phyloP scores from a whole-genome alignment of 345 rosid species.

The Brassica rapa region DNA sequence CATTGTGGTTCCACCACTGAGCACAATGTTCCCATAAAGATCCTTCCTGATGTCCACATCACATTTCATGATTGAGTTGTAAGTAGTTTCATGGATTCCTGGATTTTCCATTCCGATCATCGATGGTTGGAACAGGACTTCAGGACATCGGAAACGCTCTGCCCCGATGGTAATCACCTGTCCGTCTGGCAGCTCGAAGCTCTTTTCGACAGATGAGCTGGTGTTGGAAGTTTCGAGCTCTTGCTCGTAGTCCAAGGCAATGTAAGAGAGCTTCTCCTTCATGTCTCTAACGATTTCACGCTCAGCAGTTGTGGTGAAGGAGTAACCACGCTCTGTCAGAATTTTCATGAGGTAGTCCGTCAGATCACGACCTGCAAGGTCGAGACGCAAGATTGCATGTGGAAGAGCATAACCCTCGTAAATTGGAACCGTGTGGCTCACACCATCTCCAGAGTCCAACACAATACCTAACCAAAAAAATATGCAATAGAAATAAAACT shows the following conservation, averaged over 20 bases:
- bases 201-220: constrained; percentile 62
- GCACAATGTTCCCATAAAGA: constrained; percentile 64
- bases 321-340: constrained; percentile 63
- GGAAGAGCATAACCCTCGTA: constrained; percentile 70
- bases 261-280: constrained; percentile 70
- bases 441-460: constrained; percentile 73
- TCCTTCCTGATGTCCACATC: constrained; percentile 70
- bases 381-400: constrained; percentile 65
- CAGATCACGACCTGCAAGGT: constrained; percentile 60
- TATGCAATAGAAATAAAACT: not conserved
- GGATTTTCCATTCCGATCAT: constrained; percentile 74
- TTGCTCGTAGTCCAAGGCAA: constrained; percentile 74
- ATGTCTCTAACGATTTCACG: constrained; percentile 70
- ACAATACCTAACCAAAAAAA: constrained; percentile 50
- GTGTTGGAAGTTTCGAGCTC: constrained; percentile 66
- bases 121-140: constrained; percentile 71
- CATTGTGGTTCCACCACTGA: constrained; percentile 68
- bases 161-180: constrained; percentile 70
- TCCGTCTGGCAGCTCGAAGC: constrained; percentile 71
- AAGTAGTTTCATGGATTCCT: constrained; percentile 68
- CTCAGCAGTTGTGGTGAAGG: constrained; percentile 76
- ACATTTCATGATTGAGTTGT: constrained; percentile 62
- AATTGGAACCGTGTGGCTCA: constrained; percentile 67
- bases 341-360: constrained; percentile 68
- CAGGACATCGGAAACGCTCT: constrained; percentile 72